These are phyloP conservation scores for Phoma sp. DNA, from an alignment of 2,329 filamentous ascomycete species.

Conservation along the genomic window DNA sequence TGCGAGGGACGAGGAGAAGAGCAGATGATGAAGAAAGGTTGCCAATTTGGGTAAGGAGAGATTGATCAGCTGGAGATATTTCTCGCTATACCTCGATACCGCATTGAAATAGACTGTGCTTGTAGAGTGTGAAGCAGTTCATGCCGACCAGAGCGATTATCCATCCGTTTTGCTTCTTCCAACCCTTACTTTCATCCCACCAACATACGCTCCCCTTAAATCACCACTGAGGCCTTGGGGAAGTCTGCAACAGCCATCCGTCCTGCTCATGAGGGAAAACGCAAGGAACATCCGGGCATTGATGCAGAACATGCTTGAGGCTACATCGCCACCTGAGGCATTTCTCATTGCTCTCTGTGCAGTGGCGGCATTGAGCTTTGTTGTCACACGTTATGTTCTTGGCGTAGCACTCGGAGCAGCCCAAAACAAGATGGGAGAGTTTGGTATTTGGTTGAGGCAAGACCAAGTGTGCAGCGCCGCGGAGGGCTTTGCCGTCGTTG, in stretches of 20 bases:
- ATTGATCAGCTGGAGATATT: too few species aligned
- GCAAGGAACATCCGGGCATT: constrained; percentile 34
- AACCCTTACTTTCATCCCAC: neutral
- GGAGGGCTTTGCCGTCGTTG: constrained; percentile 23
- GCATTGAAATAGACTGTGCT: too few species aligned
- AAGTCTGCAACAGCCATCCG: constrained; percentile 3
- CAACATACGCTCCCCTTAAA: neutral
- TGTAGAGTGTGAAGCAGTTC: neutral
- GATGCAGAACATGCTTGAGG: constrained; percentile 30
- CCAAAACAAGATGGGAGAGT: constrained; percentile 29
- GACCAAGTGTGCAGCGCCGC: constrained; percentile 38
- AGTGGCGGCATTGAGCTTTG: constrained; percentile 30
- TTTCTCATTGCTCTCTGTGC: constrained; percentile 22
- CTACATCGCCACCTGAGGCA: constrained; percentile 43
- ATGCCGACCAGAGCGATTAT: neutral
- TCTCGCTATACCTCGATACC: too few species aligned
- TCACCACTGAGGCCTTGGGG: constrained; percentile 6
- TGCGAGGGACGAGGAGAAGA: neutral
- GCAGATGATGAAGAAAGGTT: neutral
- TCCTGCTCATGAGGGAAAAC: constrained; percentile 25
- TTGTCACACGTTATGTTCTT: constrained; percentile 36
- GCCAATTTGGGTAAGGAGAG: too few species aligned
- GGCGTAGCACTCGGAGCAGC: constrained; percentile 41
- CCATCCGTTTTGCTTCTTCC: neutral
- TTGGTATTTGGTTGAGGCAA: constrained; percentile 23